Conservation (phyloP, 108 stramenopile species). For the Cyclotella kingstonii region DNA sequence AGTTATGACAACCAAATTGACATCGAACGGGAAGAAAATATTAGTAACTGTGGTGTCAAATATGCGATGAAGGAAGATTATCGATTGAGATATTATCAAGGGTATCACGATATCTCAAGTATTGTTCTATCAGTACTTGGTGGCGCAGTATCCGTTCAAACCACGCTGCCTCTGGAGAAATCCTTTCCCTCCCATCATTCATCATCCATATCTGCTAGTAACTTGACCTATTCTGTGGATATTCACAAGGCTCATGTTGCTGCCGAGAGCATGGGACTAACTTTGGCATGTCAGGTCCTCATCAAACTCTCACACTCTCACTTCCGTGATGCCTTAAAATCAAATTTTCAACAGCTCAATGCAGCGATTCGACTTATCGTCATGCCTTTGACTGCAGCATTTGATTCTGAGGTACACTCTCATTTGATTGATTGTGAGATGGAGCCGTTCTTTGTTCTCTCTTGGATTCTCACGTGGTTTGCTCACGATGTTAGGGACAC, state of each 20-base stretch:
- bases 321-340: conserved; percentile 58
- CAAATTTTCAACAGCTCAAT: conserved; percentile 61
- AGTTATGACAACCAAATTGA: conserved; percentile 31
- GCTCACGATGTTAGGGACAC: conserved; percentile 89
- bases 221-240: too few relatives aligned
- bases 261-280: conserved; percentile 53
- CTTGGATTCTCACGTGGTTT: conserved; percentile 93
- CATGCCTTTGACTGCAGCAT: conserved; percentile 58
- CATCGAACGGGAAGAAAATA: neutral
- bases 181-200: too few relatives aligned
- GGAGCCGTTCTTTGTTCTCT: conserved; percentile 89
- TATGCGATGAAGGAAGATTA: conserved; percentile 11
- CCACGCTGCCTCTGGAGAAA: neutral
- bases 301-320: conserved; percentile 63
- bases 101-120: conserved; percentile 84
- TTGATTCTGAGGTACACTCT: conserved; percentile 72
- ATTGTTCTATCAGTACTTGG: conserved; percentile 72
- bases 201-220: neutral
- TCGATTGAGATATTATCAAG: conserved; percentile 79
- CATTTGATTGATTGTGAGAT: conserved; percentile 73
- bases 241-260: conserved; percentile 19
- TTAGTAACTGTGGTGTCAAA: neutral
- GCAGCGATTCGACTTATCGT: conserved; percentile 59
- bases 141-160: conserved; percentile 28
- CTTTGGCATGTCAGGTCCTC: conserved; percentile 64